Base-by-base conservation (phyloP, 768 basidiomycete species). In the Lentinula aciculospora region DNA sequence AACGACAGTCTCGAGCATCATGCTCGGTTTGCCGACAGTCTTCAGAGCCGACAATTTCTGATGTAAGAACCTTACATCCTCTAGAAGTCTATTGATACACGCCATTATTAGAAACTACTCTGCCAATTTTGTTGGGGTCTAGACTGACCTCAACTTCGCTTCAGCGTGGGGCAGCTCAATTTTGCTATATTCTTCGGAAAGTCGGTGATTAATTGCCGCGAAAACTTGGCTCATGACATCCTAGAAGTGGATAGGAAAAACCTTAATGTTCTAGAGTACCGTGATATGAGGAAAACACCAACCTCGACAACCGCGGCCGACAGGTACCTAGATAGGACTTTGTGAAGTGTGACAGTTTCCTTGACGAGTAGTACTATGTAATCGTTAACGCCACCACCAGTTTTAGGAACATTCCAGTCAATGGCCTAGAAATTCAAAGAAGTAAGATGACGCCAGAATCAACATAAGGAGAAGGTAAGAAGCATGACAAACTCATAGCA, bases 191-290 rank as follows among this genome's bases (percentile, higher is more conserved):
- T 94, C 93, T 66, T 95, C 92, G 37, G 86, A 86, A 21, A 99
- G 76, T 34, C 91, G 84, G 72, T 92, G 86, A 70, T 94, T 94
- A 71, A 98, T 94, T 13, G 92, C 87, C 19, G 90, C 90, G 60
- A 98, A 88, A 13, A 98, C 97, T 68, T 98, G 92, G 34, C 86
- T 83, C 92, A 98, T 95, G 67, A 99, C 93, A 69, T 82, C 83
- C 92, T 97, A 36, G 39, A 3, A 36, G 44, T 31, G 68, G 23
- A 58, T 61, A 59, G 46, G 56, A 50, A 53, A 62, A 55, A 60
- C 59, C 57, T 46, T n/a, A 44, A 9, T 36, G 53, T 23, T 19
- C 29, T 34, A 53, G 12, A 1, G 37, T 15, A 27, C 31, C 23
- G 21, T 23, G 29, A 45, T 25, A 2, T 31, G n/a, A 40, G 21